Evolutionary conservation across 2,329 filamentous ascomycete genomes (phyloP), one percentile per base, ranked within the genome.

Genomic region (Thelonectria rubi): DNA sequence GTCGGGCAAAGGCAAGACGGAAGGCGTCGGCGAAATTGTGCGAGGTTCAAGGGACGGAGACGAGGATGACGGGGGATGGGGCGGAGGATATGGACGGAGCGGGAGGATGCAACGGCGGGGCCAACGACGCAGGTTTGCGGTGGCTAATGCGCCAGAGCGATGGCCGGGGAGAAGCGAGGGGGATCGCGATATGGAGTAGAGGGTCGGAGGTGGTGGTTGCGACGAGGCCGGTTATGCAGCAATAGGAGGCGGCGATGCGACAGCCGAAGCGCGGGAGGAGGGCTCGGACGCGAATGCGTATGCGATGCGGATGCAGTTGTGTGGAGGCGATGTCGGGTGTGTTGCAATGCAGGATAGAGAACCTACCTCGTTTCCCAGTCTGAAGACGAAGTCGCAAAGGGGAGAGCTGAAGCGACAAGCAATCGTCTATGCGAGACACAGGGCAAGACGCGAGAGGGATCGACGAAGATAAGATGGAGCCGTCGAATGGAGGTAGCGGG

Each of bases 71-170:
- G 56, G 69, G 65, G 60, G 53, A 49, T 49, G 50, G 46, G 54
- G 55, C 34, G 50, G 49, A 64, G 60, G 58, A 64, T 61, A 55
- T 66, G 58, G 60, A 67, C 58, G 39, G 55, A 68, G 66, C 43
- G 63, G 58, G 47, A 66, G 51, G 59, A 59, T 65, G 60, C 46
- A 40, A 30, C 40, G 40, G 49, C 34, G 64, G 59, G 62, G 67
- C 58, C 56, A 52, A 34, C 47, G 32, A 20, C 53, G 61, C 56
- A 55, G 60, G 65, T 56, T 57, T 63, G 65, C 58, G 63, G 60
- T 66, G 62, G 52, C 58, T 66, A 69, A 66, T 69, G 65, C 66
- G 67, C 67, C 54, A 66, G 34, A 58, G 54, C 49, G 67, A 62
- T 62, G 61, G 59, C 59, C 57, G 42, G 59, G 56, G 6, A 40